Conservation (phyloP, 208 protist genomes). For the Acanthamoeba royreba region DNA sequence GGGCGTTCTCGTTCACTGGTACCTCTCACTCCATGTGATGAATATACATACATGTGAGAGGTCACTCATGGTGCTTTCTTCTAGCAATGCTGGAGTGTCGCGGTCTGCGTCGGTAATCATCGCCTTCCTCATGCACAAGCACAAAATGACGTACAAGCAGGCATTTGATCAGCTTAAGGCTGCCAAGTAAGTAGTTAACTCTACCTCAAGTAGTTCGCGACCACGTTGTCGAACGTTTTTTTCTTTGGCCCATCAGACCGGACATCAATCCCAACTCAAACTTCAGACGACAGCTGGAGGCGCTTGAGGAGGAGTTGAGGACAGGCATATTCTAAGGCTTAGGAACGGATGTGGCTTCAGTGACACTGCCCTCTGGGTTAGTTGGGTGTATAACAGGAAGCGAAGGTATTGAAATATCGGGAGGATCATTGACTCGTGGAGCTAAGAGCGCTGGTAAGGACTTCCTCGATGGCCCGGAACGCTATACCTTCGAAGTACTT, state of each 20-base stretch:
- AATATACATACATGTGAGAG: background rate
- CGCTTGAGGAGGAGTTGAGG: background rate
- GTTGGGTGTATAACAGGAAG: too few relatives aligned
- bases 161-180: background rate
- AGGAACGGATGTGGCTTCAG: too few relatives aligned
- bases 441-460: too few relatives aligned
- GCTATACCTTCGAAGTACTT: too few relatives aligned
- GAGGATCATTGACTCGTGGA: too few relatives aligned
- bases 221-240: background rate
- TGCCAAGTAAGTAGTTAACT: background rate
- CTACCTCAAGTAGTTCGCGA: background rate
- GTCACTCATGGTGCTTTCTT: background rate
- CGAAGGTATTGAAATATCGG: too few relatives aligned
- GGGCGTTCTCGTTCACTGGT: slow-evolving; percentile 19
- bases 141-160: background rate
- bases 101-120: background rate
- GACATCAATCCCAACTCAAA: slow-evolving; percentile 3
- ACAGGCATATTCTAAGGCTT: too few relatives aligned
- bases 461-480: too few relatives aligned
- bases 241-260: background rate
- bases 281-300: background rate
- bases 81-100: slow-evolving; percentile 26
- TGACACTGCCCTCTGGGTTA: too few relatives aligned
- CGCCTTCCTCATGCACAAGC: slow-evolving; percentile 9
- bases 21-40: background rate